Evolutionary conservation across 208 protist genomes (phyloP).

Genomic region (Wallacemonas sp.): DNA sequence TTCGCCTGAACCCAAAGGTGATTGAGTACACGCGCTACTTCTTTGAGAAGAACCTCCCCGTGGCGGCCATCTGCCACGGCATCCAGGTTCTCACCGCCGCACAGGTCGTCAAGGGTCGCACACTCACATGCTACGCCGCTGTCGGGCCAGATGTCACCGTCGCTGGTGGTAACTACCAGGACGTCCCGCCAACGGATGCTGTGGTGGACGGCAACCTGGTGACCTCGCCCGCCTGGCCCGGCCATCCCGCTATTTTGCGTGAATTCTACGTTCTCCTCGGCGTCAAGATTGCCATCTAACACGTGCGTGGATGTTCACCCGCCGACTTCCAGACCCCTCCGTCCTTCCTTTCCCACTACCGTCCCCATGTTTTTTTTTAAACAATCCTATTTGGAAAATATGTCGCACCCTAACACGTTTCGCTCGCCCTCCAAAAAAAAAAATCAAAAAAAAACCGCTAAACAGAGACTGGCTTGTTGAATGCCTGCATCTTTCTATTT

Average conservation of each 20-base stretch:
- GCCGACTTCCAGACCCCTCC: too few species aligned
- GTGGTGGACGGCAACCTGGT: conserved; percentile 37
- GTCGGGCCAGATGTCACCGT: conserved; percentile 29
- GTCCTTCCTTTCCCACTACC: too few species aligned
- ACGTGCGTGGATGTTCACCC: too few species aligned
- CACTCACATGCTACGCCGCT: conserved; percentile 37
- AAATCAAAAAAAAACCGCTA: too few species aligned
- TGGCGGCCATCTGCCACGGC: conserved; percentile 36
- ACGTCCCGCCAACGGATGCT: conserved; percentile 34
- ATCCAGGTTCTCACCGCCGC: conserved; percentile 35
- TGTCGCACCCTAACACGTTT: too few species aligned
- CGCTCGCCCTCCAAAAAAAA: too few species aligned
- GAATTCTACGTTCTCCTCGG: conserved; percentile 29
- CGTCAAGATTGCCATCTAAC: conserved; percentile 25
- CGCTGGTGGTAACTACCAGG: conserved; percentile 28
- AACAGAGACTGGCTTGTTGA: too few species aligned
- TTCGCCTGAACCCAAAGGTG: conserved; percentile 31
- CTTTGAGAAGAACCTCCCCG: conserved; percentile 37
- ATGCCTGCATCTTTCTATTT: too few species aligned
- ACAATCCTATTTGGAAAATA: too few species aligned
- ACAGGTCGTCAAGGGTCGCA: conserved; percentile 25
- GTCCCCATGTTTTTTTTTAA: background rate
- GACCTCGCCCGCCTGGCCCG: conserved; percentile 33
- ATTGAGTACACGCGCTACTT: conserved; percentile 33
- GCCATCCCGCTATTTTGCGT: conserved; percentile 26